Percentiles rank a stretch among this genome's conserved stretches.
Conservation (phyloP, 2,329 filamentous ascomycete genomes). For the Colletotrichum liaoningense region DNA sequence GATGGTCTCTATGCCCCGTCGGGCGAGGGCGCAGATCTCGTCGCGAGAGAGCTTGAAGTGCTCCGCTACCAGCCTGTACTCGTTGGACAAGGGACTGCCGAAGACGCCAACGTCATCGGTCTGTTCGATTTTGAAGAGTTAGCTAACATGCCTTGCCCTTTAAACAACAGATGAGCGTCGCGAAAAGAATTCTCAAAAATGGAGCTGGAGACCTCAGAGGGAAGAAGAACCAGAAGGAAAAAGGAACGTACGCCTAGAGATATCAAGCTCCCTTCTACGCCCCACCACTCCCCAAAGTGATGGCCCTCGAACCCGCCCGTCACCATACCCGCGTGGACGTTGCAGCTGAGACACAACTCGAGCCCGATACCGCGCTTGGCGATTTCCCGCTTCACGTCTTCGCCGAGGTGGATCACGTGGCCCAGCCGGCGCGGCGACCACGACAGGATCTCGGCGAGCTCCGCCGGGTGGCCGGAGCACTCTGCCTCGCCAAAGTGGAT, state of each 20-base stretch:
- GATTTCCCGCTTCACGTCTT: slow-evolving; percentile 67
- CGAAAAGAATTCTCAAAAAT: background rate
- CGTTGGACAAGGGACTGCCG: slow-evolving; percentile 79
- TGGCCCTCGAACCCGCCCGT: slow-evolving; percentile 74
- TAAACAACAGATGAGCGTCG: background rate
- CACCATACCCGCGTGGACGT: slow-evolving; percentile 81
- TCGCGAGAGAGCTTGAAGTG: slow-evolving; percentile 70
- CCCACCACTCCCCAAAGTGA: slow-evolving; percentile 82
- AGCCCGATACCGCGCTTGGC: slow-evolving; percentile 67
- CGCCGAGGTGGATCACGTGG: slow-evolving; percentile 81
- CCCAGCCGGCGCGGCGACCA: slow-evolving; percentile 78
- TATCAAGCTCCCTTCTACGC: slow-evolving; percentile 67
- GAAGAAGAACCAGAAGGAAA: background rate
- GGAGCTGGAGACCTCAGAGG: background rate
- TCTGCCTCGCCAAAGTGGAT: slow-evolving; percentile 83
- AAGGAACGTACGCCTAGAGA: slow-evolving; percentile 74
- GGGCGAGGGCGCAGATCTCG: slow-evolving; percentile 66
- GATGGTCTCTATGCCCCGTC: slow-evolving; percentile 71
- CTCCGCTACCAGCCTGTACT: slow-evolving; percentile 78
- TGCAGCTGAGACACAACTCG: slow-evolving; percentile 84
- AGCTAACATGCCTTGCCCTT: background rate
- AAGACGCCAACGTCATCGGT: slow-evolving; percentile 90
- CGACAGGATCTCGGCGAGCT: slow-evolving; percentile 72
- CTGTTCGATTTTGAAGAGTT: slow-evolving; percentile 51
- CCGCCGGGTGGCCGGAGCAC: slow-evolving; percentile 64